These are phyloP conservation scores for Seiridium unicorne DNA, from an alignment of 2,329 filamentous ascomycete species.

Conservation along the genomic window DNA sequence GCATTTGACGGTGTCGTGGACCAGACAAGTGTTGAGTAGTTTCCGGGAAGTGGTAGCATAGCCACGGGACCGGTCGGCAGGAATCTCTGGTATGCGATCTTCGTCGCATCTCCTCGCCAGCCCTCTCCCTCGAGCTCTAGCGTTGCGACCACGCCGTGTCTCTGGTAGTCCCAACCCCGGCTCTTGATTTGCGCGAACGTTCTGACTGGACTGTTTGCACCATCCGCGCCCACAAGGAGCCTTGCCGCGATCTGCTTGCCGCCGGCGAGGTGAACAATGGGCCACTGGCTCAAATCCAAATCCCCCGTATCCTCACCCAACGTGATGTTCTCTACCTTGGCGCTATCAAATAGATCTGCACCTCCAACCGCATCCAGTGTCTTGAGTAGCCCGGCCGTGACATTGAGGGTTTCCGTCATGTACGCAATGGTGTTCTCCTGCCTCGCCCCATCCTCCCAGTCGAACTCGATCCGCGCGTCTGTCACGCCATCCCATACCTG, in stretches of 20 bases:
- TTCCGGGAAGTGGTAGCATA: slow-evolving; percentile 83
- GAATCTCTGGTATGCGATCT: slow-evolving; percentile 92
- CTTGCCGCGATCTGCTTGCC: slow-evolving; percentile 72
- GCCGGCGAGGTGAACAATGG: slow-evolving; percentile 71
- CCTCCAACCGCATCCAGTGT: slow-evolving; percentile 68
- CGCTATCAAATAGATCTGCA: slow-evolving; percentile 71
- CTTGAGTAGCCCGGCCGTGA: slow-evolving; percentile 74
- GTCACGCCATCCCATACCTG: slow-evolving; percentile 97
- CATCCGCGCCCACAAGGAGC: slow-evolving; percentile 88
- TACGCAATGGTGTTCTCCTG: slow-evolving; percentile 72
- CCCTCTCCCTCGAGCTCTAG: slow-evolving; percentile 66
- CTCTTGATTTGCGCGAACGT: slow-evolving; percentile 83
- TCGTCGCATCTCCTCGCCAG: slow-evolving; percentile 52
- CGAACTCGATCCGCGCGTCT: slow-evolving; percentile 84
- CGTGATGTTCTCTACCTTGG: slow-evolving; percentile 76
- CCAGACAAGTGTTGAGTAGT: slow-evolving; percentile 87
- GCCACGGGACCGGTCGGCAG: slow-evolving; percentile 89
- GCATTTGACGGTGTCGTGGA: slow-evolving; percentile 84
- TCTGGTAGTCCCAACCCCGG: slow-evolving; percentile 88
- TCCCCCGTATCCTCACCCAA: slow-evolving; percentile 69
- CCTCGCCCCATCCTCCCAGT: slow-evolving; percentile 55
- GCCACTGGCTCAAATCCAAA: slow-evolving; percentile 82
- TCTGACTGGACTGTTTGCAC: slow-evolving; percentile 90
- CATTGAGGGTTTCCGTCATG: slow-evolving; percentile 94
- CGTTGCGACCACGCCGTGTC: slow-evolving; percentile 89